A percentile compares a stretch with the other conserved stretches of the same genome.
Evolutionary conservation across 495 filamentous ascomycete species (phyloP).

Genomic region (Tuber aestivum): DNA sequence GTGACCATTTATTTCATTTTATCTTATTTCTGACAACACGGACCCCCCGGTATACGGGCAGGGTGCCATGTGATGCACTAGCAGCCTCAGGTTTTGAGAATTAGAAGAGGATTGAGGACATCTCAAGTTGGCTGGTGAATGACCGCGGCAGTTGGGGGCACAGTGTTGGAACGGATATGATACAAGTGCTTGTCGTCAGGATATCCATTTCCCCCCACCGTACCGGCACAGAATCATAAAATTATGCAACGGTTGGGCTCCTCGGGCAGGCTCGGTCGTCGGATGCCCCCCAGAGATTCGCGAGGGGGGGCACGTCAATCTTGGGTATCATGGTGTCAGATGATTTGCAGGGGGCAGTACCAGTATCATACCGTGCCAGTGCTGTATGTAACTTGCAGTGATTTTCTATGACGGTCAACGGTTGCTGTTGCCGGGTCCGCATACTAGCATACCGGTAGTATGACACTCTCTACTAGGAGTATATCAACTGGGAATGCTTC

Average conservation of each 20-base stretch:
- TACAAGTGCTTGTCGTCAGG: background rate
- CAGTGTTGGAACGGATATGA: background rate
- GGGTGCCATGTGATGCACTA: background rate
- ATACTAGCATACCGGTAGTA: no score
- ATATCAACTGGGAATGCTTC: no score
- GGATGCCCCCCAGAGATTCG: background rate
- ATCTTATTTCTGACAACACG: background rate
- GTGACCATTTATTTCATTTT: background rate
- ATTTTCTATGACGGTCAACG: no score
- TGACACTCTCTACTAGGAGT: no score
- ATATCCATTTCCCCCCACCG: background rate
- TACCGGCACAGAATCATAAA: background rate
- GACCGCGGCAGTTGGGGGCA: background rate
- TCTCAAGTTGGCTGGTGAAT: background rate
- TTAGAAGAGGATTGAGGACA: background rate
- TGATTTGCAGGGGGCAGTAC: no score
- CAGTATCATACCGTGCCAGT: no score
- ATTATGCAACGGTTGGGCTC: background rate
- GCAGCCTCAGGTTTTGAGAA: background rate
- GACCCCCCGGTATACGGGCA: background rate
- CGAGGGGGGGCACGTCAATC: no score
- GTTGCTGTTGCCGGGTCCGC: no score
- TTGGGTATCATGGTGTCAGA: no score
- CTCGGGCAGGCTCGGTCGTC: background rate
- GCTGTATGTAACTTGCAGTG: no score